A percentile compares a stretch with the other conserved stretches of the same genome.
These are phyloP conservation scores for Dittrichia graveolens DNA, from an alignment of 129 eudicot genomes.

Conservation along the genomic window DNA sequence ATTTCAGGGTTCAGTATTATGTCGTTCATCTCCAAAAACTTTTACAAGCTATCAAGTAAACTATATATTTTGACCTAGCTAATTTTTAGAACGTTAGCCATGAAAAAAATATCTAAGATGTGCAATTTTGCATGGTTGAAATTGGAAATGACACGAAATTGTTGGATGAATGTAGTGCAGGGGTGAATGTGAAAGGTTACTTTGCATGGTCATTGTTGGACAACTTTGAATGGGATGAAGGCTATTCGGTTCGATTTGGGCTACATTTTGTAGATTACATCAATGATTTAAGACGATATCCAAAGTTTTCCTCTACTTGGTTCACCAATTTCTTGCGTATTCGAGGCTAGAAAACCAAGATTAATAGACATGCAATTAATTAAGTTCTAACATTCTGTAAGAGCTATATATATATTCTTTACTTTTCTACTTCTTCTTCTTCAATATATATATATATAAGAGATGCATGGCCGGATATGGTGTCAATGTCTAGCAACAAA, in stretches of 20 bases:
- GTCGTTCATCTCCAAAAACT: constrained; percentile 50
- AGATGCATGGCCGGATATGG: constrained; percentile 24
- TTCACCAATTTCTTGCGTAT: constrained; percentile 46
- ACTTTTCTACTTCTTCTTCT: constrained; percentile 18
- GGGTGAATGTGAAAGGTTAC: constrained; percentile 55
- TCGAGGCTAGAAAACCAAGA: constrained; percentile 18
- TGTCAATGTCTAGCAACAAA: constrained; percentile 8
- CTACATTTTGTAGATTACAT: constrained; percentile 53
- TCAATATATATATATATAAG: too few species aligned
- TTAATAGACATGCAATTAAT: background rate
- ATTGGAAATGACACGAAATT: constrained; percentile 19
- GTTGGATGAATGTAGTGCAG: constrained; percentile 40
- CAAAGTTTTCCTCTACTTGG: constrained; percentile 60
- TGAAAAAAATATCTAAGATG: background rate
- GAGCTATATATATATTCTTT: constrained; percentile 21
- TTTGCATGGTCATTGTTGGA: constrained; percentile 64
- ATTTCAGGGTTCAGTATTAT: constrained; percentile 54
- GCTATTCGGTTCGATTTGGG: constrained; percentile 60
- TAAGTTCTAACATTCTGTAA: background rate
- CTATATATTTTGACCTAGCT: background rate
- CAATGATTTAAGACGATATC: constrained; percentile 48
- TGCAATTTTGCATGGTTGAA: background rate
- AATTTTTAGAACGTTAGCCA: background rate
- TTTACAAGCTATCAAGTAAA: constrained; percentile 39
- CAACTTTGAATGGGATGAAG: constrained; percentile 59